Evolutionary conservation across 352 stramenopile species (phyloP), one percentile per base, ranked within the genome.

Genomic region (Phytophthora pini): DNA sequence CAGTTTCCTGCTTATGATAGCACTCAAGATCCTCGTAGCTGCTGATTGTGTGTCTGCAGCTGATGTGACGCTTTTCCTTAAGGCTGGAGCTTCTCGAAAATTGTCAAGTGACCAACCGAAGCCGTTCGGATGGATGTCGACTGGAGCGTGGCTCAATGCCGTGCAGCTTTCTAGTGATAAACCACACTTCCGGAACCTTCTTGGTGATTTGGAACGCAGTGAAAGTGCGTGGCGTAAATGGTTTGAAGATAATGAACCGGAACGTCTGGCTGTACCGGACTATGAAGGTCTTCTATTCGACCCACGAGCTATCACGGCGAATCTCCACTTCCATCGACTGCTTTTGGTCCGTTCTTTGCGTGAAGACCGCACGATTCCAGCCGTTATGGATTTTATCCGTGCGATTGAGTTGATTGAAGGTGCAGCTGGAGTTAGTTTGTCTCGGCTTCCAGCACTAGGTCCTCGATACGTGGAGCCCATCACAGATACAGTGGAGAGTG

Each of bases 191-290:
- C 73, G 76, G n/a, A 87, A 80, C 24, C 57, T 94, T 7, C 40
- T 86, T 13, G 77, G 70, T 1, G 86, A 93, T 56, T 55, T 94
- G 6, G 84, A 92, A 60, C 80, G 84, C 32, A 91, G 73, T 40
- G 86, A 94, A 70, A 70, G 61, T 24, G 53, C 72, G n/a, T 94
- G 86, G 86, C 71, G 75, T 10, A 79, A 82, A 41, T 94, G 86
- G 86, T 90, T 87, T 47, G 86, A 94, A 41, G 82, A 93, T 48
- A 94, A 93, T 63, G 84, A 91, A 52, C 86, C 86, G 0, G 86
- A 94, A 56, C 67, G 75, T 13, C 51, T 78, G 24, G 69, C 81
- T 1, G 46, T 93, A 0, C 86, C 84, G 0, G 86, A 94, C 47
- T 92, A 93, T 61, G 84, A 93, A 31, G 66, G 58, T 1, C 64